Percentiles rank a stretch among this genome's conserved stretches.
phyloP scores from a whole-genome alignment of 2,329 filamentous ascomycete species.

The Clonostachys rhizophaga region DNA sequence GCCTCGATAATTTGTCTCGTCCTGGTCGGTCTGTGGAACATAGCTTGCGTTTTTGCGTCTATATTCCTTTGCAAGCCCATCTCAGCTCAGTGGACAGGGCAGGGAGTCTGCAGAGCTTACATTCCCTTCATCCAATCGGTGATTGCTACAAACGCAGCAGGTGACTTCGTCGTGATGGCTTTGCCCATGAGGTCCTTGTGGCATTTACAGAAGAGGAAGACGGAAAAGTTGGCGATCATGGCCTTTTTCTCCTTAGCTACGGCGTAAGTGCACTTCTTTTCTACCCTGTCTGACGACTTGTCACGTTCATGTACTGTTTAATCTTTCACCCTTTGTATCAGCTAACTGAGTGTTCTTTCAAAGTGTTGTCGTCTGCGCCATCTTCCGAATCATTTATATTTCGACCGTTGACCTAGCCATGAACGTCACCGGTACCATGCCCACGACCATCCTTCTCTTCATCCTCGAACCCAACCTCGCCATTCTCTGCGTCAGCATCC shows the following conservation, averaged over 20 bases:
- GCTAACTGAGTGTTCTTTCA: conserved; percentile 12
- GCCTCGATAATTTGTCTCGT: conserved; percentile 21
- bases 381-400: conserved; percentile 30
- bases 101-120: conserved; percentile 22
- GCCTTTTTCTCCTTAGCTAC: conserved; percentile 26
- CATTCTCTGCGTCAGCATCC: conserved; percentile 33
- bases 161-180: conserved; percentile 28
- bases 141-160: conserved; percentile 28
- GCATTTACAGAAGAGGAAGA: conserved; percentile 24
- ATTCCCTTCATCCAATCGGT: conserved; percentile 27
- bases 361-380: conserved; percentile 20
- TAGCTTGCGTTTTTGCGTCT: conserved; percentile 28
- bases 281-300: not conserved
- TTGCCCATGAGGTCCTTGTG: conserved; percentile 30
- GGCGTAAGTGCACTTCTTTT: conserved; percentile 16
- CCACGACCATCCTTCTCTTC: conserved; percentile 30
- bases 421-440: conserved; percentile 32
- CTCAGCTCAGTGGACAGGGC: conserved; percentile 32
- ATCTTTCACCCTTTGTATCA: not conserved
- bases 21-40: conserved; percentile 33
- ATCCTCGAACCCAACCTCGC: conserved; percentile 31
- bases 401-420: conserved; percentile 23
- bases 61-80: conserved; percentile 43
- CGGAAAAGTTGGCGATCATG: conserved; percentile 28
- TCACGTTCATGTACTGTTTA: not conserved